Evolutionary conservation across 192 early-diverging fungal genomes (phyloP).

Genomic region (Entophlyctis luteolus): DNA sequence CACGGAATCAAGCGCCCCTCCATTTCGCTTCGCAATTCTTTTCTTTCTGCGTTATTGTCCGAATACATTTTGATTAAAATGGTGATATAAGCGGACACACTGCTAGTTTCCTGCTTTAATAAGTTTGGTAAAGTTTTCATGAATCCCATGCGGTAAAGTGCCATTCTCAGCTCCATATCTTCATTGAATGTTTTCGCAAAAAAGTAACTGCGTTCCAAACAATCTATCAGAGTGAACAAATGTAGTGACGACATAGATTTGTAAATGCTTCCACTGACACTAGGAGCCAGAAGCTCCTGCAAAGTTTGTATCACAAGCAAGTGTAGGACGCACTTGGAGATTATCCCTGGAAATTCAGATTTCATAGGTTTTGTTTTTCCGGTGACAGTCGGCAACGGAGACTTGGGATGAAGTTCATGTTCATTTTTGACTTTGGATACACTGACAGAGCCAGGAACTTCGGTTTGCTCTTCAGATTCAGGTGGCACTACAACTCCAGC

Average conservation of each 20-base stretch:
- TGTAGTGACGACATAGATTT: constrained; percentile 51
- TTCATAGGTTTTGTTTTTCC: constrained; percentile 50
- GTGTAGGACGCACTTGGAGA: constrained; percentile 86
- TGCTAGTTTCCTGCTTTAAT: constrained; percentile 83
- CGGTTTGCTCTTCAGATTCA: neutral
- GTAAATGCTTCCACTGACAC: constrained; percentile 53
- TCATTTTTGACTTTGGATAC: neutral
- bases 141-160: constrained; percentile 78
- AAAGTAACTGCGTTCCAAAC: constrained; percentile 71
- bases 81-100: constrained; percentile 53
- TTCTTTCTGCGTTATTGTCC: constrained; percentile 48
- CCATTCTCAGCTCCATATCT: constrained; percentile 73
- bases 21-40: constrained; percentile 50
- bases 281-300: constrained; percentile 62
- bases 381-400: constrained; percentile 21
- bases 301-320: constrained; percentile 85
- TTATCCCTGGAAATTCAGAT: constrained; percentile 76
- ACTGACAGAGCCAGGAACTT: neutral
- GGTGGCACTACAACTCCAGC: constrained; percentile 20
- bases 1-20: constrained; percentile 65
- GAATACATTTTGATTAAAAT: constrained; percentile 75
- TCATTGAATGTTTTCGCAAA: constrained; percentile 83
- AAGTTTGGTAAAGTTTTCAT: constrained; percentile 92
- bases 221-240: constrained; percentile 73
- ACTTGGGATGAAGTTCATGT: neutral